These are phyloP conservation scores for Monosporascus sp. DNA, from an alignment of 2,329 filamentous ascomycete genomes.

Conservation along the genomic window DNA sequence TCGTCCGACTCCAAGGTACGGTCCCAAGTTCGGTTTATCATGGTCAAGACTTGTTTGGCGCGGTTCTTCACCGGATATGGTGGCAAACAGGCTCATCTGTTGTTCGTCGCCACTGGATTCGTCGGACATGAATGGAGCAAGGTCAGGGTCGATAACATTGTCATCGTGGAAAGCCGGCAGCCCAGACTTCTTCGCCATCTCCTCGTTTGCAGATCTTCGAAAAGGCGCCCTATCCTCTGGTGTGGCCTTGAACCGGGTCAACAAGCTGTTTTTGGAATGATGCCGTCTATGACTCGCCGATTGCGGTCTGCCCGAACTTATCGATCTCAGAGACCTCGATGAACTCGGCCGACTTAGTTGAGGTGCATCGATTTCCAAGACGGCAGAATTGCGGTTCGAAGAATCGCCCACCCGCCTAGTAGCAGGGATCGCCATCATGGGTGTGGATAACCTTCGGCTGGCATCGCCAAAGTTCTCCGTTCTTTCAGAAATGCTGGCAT, in stretches of 20 bases:
- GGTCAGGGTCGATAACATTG: slow-evolving; percentile 95
- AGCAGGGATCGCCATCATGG: slow-evolving; percentile 66
- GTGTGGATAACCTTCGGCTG: slow-evolving; percentile 53
- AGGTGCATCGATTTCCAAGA: slow-evolving; percentile 84
- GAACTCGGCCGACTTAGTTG: slow-evolving; percentile 88
- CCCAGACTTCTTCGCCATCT: slow-evolving; percentile 57
- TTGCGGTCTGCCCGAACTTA: slow-evolving; percentile 63
- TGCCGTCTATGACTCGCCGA: slow-evolving; percentile 79
- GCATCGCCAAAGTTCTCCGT: slow-evolving; percentile 40
- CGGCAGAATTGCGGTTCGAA: slow-evolving; percentile 75
- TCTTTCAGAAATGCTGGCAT: slow-evolving; percentile 34
- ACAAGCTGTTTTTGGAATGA: slow-evolving; percentile 79
- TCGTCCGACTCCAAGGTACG: slow-evolving; percentile 66
- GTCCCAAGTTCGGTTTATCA: slow-evolving; percentile 68
- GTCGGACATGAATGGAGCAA: slow-evolving; percentile 94
- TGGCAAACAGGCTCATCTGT: slow-evolving; percentile 79
- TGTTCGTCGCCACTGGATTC: slow-evolving; percentile 92
- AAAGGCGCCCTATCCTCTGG: slow-evolving; percentile 85
- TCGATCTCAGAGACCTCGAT: slow-evolving; percentile 78
- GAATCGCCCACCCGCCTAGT: slow-evolving; percentile 65
- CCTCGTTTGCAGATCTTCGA: slow-evolving; percentile 64
- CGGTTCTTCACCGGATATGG: slow-evolving; percentile 61
- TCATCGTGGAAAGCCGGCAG: slow-evolving; percentile 95
- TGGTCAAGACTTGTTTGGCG: slow-evolving; percentile 64
- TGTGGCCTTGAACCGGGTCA: slow-evolving; percentile 66